A percentile compares a stretch with the other conserved stretches of the same genome.
Conservation (phyloP, 805 yeast genomes). For the Candida succiphila region DNA sequence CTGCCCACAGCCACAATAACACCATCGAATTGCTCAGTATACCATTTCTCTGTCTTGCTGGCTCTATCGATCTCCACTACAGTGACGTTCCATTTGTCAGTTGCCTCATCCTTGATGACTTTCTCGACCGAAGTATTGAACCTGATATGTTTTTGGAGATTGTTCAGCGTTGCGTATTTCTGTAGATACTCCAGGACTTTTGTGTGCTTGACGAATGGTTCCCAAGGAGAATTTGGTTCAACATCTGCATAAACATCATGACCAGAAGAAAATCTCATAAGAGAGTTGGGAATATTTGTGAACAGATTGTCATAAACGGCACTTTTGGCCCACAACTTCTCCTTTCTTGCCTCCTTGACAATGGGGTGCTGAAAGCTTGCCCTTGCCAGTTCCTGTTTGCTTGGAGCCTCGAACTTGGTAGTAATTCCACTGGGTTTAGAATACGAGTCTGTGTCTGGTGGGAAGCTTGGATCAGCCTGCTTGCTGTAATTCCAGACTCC, state of each 20-base stretch:
- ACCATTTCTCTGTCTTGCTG: slow-evolving; percentile 24
- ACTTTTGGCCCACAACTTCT: slow-evolving; percentile 23
- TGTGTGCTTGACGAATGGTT: too few relatives aligned
- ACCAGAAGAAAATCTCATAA: slow-evolving; percentile 28
- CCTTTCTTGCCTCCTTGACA: too few relatives aligned
- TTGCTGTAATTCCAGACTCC: slow-evolving; percentile 27
- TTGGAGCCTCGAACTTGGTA: slow-evolving; percentile 4
- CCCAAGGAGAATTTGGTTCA: too few relatives aligned
- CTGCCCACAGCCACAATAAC: slow-evolving; percentile 31
- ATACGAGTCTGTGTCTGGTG: slow-evolving; percentile 7
- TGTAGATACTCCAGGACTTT: slow-evolving; percentile 9
- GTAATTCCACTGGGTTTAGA: slow-evolving; percentile 7
- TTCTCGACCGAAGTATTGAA: slow-evolving; percentile 25
- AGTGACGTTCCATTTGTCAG: slow-evolving; percentile 25
- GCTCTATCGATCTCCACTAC: slow-evolving; percentile 8
- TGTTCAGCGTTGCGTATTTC: slow-evolving; percentile 15
- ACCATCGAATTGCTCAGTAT: slow-evolving; percentile 31
- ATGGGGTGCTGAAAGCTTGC: slow-evolving; percentile 24
- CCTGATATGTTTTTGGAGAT: slow-evolving; percentile 21
- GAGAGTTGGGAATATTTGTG: slow-evolving; percentile 31
- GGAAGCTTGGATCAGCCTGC: slow-evolving; percentile 12
- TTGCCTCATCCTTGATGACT: slow-evolving; percentile 11
- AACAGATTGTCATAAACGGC: slow-evolving; percentile 29
- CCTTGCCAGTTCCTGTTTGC: slow-evolving; percentile 10
- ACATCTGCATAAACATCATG: too few relatives aligned